Evolutionary conservation across 176 grass and related monocot genomes (phyloP), one percentile per base, ranked within the genome.

Genomic region (Hordeum marinum): DNA sequence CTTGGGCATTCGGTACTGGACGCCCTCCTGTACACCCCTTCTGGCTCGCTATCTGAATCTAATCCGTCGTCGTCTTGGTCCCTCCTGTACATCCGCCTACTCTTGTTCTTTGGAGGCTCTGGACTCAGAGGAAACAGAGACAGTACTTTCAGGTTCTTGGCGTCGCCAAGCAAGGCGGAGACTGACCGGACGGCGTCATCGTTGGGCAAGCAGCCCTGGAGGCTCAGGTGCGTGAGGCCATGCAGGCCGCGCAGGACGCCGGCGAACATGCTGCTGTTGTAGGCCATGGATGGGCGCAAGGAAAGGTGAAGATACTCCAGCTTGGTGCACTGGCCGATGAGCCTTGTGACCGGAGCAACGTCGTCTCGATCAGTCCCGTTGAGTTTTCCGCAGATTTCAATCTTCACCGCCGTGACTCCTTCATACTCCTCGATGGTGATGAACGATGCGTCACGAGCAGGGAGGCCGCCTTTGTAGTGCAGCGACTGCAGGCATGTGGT

Each of bases 171-270:
- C 67, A 82, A 82, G 15, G 8, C 35, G 3, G 50, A 3, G 4
- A 72, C 43, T 0, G 66, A 58, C 21, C 23, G 35, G 34, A 82
- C 5, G 9, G 50, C 24, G 5, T 60, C 48, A 4, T 60, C 15
- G 3, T 9, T 68, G 50, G 52, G 14, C 34, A 82, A 7, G 67
- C 80, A 42, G 8, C 86, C 89, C 70, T 87, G 11, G 45, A 91
- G 72, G 18, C 12, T 68, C 32, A 74, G 86, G 55, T 31, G 81
- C 65, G 5, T 40, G 75, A 66, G 78, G 18, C 11, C 7, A 27
- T 20, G 17, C 9, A 67, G 41, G 6, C 20, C 3, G 62, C 17
- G 26, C 3, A 80, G 6, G 15, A 32, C 17, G 3, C 61, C 8
- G 3, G 62, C 13, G 78, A 80, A 50, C 8, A 46, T 7, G 41